Conservation (phyloP, 2,329 filamentous ascomycete species). For the Tothia fuscella region DNA sequence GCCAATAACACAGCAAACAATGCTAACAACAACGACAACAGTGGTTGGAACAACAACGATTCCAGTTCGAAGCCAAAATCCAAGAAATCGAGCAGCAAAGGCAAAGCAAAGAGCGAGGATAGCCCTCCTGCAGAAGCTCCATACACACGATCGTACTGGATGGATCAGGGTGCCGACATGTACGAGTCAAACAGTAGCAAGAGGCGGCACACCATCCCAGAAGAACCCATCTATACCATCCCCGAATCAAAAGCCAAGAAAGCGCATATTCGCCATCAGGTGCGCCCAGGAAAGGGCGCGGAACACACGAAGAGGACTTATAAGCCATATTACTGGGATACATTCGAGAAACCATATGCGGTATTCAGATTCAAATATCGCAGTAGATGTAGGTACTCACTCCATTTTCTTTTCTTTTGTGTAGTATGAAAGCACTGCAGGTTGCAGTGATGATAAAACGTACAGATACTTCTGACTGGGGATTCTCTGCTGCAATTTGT, state of each 20-base stretch:
- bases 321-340: conserved; percentile 14
- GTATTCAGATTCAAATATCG: conserved; percentile 39
- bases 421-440: neutral
- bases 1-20: conserved; percentile 3
- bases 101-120: neutral
- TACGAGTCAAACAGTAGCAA: conserved; percentile 1
- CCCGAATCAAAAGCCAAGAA: conserved; percentile 12
- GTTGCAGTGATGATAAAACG: conserved; percentile 4
- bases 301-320: conserved; percentile 26
- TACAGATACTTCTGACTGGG: conserved; percentile 9
- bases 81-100: neutral
- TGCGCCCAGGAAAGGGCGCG: conserved; percentile 23
- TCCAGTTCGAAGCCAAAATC: neutral
- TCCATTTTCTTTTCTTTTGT: no score
- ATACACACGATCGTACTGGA: conserved; percentile 5
- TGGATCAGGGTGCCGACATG: neutral
- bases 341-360: conserved; percentile 29
- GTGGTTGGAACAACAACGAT: conserved; percentile 2
- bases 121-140: neutral
- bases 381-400: conserved; percentile 15
- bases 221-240: conserved; percentile 19
- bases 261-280: conserved; percentile 21
- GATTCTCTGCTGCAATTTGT: neutral
- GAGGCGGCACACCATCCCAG: conserved; percentile 18
- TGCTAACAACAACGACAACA: conserved; percentile 3